phyloP scores from a whole-genome alignment of 192 early-diverging fungal genomes.

The Backusella tarrabulga region DNA sequence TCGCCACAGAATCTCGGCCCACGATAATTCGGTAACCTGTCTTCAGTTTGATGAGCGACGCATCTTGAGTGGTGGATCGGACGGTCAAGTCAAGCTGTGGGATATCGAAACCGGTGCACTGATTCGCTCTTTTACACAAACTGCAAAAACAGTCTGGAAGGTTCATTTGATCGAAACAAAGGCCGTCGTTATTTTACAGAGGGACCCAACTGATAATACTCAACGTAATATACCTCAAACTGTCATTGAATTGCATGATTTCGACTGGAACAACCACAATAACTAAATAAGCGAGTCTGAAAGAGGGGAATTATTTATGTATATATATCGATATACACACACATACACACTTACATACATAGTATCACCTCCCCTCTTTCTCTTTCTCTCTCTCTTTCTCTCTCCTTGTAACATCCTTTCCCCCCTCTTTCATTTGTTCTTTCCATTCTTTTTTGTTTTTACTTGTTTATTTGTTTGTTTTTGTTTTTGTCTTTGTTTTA shows the following conservation, averaged over 20 bases:
- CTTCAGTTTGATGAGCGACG: constrained; percentile 92
- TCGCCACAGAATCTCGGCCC: constrained; percentile 65
- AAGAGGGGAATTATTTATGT: not conserved
- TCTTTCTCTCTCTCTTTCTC: not conserved
- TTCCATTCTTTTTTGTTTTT: constrained; percentile 6
- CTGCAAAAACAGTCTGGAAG: constrained; percentile 86
- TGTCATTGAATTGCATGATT: constrained; percentile 42
- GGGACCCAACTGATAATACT: constrained; percentile 3
- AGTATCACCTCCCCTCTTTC: not conserved
- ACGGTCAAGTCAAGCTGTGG: constrained; percentile 95
- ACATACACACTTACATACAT: not conserved
- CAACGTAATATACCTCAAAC: constrained; percentile 14
- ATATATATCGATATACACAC: not conserved
- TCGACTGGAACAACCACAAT: constrained; percentile 21
- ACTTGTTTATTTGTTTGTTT: not conserved
- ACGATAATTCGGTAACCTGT: constrained; percentile 90
- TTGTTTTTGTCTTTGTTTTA: not conserved
- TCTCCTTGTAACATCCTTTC: not conserved
- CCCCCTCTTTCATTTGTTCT: not conserved
- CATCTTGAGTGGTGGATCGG: constrained; percentile 87
- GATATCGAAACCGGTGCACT: constrained; percentile 84
- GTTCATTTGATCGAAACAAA: constrained; percentile 52
- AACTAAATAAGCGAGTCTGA: not conserved
- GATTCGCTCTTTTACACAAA: constrained; percentile 76
- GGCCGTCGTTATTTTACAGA: constrained; percentile 53